phyloP scores from a whole-genome alignment of 202 grass and related monocot species.

The Elaeis oleifera region DNA sequence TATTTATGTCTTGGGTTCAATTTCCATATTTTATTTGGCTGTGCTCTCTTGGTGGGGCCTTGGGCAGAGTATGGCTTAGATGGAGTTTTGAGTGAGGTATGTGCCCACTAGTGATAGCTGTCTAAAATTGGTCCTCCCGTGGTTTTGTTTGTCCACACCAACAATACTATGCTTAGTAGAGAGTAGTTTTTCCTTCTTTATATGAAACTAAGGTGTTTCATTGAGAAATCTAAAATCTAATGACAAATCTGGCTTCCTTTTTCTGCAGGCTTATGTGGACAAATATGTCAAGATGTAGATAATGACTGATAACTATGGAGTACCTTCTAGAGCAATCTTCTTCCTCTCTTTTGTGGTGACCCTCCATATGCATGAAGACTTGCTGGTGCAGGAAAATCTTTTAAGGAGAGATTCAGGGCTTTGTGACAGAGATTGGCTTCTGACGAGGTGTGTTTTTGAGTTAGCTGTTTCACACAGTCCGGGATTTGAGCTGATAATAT shows the following conservation, averaged over 20 bases:
- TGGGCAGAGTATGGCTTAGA: too few species aligned
- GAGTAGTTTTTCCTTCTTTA: too few species aligned
- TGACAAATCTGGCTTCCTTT: neutral
- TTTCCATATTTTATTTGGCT: too few species aligned
- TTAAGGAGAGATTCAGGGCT: neutral
- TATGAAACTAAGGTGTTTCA: too few species aligned
- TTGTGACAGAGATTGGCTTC: neutral
- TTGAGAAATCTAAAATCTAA: too few species aligned
- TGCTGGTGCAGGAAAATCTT: neutral
- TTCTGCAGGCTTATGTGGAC: slow-evolving; percentile 87
- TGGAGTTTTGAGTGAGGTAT: too few species aligned
- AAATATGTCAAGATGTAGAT: slow-evolving; percentile 85
- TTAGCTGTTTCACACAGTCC: neutral
- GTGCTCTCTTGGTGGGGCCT: too few species aligned
- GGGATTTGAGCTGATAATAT: slow-evolving; percentile 1
- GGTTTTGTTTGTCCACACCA: too few species aligned
- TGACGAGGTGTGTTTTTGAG: neutral
- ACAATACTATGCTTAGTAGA: too few species aligned
- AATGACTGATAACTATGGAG: neutral
- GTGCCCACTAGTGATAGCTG: too few species aligned
- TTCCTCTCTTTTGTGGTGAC: neutral
- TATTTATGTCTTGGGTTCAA: too few species aligned
- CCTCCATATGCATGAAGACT: neutral
- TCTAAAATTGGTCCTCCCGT: too few species aligned
- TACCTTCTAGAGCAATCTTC: neutral